Conservation (phyloP, 306 rosid species). For the Citrullus colocynthis region DNA sequence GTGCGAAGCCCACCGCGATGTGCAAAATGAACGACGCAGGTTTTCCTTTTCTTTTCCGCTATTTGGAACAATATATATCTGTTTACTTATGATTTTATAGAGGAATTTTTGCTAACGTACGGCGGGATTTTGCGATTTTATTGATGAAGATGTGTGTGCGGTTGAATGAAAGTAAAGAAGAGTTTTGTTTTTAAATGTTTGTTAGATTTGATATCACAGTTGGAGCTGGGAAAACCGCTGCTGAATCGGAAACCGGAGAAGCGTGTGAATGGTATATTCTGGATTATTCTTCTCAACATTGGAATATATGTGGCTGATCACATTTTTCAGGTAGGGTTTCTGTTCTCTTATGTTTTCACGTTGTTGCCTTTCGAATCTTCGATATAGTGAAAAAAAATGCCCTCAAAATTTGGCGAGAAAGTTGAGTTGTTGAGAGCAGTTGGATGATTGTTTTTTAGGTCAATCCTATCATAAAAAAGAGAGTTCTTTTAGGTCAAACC, state of each 20-base stretch:
- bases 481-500: neutral
- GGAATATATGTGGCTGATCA: slow-evolving; percentile 74
- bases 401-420: neutral
- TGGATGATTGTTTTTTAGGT: neutral
- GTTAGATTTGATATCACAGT: slow-evolving; percentile 60
- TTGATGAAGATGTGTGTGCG: neutral
- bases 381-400: neutral
- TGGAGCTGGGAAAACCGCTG: slow-evolving; percentile 54
- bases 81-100: neutral
- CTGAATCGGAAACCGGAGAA: slow-evolving; percentile 35
- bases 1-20: slow-evolving; percentile 9
- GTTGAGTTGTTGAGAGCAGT: neutral
- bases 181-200: slow-evolving; percentile 1
- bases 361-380: neutral
- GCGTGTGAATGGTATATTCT: slow-evolving; percentile 77
- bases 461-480: neutral
- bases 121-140: neutral
- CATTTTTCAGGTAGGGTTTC: slow-evolving; percentile 41
- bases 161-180: neutral
- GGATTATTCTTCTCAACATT: slow-evolving; percentile 72
- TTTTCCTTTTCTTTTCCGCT: slow-evolving; percentile 4
- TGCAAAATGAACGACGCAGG: slow-evolving; percentile 56
- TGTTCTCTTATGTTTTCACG: neutral
- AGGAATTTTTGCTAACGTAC: slow-evolving; percentile 14
- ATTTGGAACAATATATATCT: neutral